Base-by-base conservation (phyloP, 1,139 yeast genomes). In the Lodderomyces metapsilosis region DNA sequence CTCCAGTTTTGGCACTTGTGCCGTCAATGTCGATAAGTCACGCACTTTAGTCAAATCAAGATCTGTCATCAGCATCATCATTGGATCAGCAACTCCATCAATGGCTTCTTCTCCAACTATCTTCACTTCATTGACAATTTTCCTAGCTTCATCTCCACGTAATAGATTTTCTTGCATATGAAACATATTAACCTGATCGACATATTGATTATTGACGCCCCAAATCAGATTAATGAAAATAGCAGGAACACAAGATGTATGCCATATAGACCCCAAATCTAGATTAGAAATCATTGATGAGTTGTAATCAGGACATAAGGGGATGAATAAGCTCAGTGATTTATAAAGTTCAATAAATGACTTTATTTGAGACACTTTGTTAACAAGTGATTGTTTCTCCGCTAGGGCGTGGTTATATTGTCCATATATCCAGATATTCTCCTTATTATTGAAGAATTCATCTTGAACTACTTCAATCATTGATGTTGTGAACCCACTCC, bases 401-500 rank as follows among this genome's bases (percentile, higher is more conserved):
- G 41, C 41, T 7, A 9, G 24, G 21, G 27, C 13, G 4, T 37
- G 35, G 42, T 20, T 24, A 20, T 56, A 30, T n/a, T 61, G 40
- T 1, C 62, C 71, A 53, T 60, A 66, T 3, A 56, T 53, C 62
- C 86, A 78, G 0, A 87, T 52, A 16, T 62, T 66, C 42, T 65
- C 53, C 45, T 71, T 71, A 45, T 60, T 63, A 7, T 89, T 81
- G 43, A 79, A 68, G 51, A 80, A 82, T 48, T 88, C 95, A 58
- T 91, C 96, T 40, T 79, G 69, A 22, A 89, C 45, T 16, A 71
- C 74, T 11, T 67, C 57, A 24, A 89, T 47, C 49, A 82, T 52
- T 36, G 72, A 72, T 28, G 68, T 59, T 1, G 87, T 63, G 51
- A 86, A 83, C 0, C 96, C 96, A 34, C 91, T 84, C 98, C 98